These are phyloP conservation scores for Pseudogymnoascus sp. DNA, from an alignment of 2,329 filamentous ascomycete species.

Conservation along the genomic window DNA sequence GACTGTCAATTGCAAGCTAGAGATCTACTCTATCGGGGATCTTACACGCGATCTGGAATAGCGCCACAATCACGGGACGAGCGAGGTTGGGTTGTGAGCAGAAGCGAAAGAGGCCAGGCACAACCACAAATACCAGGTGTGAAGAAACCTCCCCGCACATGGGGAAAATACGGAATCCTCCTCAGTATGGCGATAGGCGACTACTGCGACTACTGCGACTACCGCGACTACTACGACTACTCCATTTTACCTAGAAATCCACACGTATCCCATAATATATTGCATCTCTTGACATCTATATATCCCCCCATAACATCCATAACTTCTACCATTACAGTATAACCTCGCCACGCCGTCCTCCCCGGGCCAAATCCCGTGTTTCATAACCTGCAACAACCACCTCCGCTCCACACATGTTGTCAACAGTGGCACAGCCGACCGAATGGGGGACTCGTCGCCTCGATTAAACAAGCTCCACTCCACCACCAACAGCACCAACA, in stretches of 20 bases:
- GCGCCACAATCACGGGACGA: conserved; percentile 7
- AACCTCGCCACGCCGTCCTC: background rate
- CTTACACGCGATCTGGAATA: conserved; percentile 7
- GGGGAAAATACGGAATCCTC: background rate
- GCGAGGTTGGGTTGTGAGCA: background rate
- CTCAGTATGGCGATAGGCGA: background rate
- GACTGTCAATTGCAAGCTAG: conserved; percentile 6
- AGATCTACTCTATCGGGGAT: conserved; percentile 8
- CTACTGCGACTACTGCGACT: background rate
- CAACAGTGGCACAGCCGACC: conserved; percentile 7
- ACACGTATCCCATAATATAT: background rate
- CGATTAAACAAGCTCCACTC: conserved; percentile 5
- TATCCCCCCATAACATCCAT: background rate
- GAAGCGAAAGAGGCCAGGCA: conserved; percentile 2
- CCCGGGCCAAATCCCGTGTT: background rate
- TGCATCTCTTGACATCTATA: background rate
- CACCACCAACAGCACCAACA: background rate
- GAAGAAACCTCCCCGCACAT: background rate
- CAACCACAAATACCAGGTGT: conserved; percentile 1
- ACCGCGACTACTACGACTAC: background rate
- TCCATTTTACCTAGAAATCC: background rate
- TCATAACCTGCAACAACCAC: conserved; percentile 2
- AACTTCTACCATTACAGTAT: background rate
- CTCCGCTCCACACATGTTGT: conserved; percentile 5
- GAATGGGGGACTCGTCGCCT: conserved; percentile 6